These are phyloP conservation scores for Labyrinthula sp. DNA, from an alignment of 352 stramenopile genomes.

Conservation along the genomic window DNA sequence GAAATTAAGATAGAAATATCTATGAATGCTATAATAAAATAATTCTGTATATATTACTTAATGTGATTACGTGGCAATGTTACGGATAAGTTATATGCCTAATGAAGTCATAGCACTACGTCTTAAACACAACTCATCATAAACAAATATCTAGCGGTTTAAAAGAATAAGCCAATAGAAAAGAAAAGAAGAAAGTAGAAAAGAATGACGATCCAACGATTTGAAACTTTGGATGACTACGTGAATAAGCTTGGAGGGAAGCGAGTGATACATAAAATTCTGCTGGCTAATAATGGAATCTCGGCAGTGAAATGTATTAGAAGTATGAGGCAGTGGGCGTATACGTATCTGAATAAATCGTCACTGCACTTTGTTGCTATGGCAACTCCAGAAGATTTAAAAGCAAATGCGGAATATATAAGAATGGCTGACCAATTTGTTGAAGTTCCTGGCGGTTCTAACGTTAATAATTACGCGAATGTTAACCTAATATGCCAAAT, in stretches of 20 bases:
- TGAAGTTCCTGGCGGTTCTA: constrained; percentile 94
- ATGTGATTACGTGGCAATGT: no score
- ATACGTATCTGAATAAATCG: constrained; percentile 80
- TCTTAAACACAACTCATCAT: no score
- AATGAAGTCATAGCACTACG: no score
- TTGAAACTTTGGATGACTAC: constrained; percentile 68
- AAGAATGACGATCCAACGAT: constrained; percentile 40
- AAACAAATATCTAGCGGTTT: no score
- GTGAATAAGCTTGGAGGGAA: constrained; percentile 60
- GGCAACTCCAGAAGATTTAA: constrained; percentile 95
- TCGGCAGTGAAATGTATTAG: constrained; percentile 96
- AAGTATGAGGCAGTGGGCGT: constrained; percentile 90
- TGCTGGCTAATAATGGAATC: constrained; percentile 99
- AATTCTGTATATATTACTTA: no score
- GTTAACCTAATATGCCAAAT: constrained; percentile 89
- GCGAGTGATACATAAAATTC: constrained; percentile 74
- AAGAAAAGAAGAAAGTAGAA: not conserved
- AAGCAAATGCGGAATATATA: constrained; percentile 97
- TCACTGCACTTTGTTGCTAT: constrained; percentile 92
- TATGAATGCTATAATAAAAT: no score
- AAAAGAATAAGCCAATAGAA: not conserved
- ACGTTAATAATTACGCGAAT: constrained; percentile 99
- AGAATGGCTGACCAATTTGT: constrained; percentile 97
- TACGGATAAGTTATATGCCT: no score
- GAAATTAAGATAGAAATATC: no score